These are phyloP conservation scores for Fusarium transvaalense DNA, from an alignment of 2,329 filamentous ascomycete genomes.

Conservation along the genomic window DNA sequence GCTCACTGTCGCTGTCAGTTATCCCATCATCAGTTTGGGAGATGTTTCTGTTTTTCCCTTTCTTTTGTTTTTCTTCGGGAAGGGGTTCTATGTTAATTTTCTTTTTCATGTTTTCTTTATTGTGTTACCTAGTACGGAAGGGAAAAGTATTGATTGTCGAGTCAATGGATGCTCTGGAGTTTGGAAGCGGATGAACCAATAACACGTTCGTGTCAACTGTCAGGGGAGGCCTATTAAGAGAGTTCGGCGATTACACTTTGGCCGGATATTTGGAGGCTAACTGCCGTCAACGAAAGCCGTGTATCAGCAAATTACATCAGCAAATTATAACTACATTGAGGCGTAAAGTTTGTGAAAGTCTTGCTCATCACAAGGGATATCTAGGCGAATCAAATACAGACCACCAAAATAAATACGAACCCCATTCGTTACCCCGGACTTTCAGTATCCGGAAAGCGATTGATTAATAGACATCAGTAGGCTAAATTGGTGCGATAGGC, in stretches of 20 bases:
- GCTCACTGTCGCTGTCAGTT: conserved; percentile 1
- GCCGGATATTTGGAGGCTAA: background rate
- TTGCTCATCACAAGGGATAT: background rate
- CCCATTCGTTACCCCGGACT: background rate
- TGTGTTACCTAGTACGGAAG: background rate
- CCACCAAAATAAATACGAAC: background rate
- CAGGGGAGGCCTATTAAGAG: conserved; percentile 1
- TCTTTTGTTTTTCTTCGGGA: no score
- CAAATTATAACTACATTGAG: background rate
- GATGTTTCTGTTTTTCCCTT: background rate
- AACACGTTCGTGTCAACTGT: background rate
- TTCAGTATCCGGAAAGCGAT: conserved; percentile 1
- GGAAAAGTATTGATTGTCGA: conserved; percentile 20
- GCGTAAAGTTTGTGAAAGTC: background rate
- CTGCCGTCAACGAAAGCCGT: background rate
- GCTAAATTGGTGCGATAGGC: conserved; percentile 12
- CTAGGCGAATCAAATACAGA: background rate
- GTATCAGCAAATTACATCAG: background rate
- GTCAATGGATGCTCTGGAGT: background rate
- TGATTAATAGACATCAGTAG: background rate
- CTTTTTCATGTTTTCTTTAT: conserved; percentile 12
- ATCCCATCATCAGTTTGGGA: background rate
- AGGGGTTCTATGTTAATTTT: background rate
- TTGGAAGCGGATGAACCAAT: background rate
- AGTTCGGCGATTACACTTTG: background rate